Evolutionary conservation across 2,329 filamentous ascomycete genomes (phyloP).

Genomic region (Talaromyces marneffei): DNA sequence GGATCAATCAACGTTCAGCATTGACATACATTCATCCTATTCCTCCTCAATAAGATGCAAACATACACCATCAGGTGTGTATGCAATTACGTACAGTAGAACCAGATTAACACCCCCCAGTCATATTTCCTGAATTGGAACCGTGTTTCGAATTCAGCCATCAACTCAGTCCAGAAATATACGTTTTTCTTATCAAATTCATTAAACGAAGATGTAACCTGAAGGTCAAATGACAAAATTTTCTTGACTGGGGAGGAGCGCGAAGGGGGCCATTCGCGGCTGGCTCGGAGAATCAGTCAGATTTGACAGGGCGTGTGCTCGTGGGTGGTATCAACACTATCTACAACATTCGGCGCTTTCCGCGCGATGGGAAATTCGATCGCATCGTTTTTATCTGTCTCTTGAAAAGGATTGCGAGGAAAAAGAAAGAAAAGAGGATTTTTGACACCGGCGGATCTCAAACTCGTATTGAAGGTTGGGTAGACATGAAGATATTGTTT

Average conservation of each 20-base stretch:
- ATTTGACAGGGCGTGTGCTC: background rate
- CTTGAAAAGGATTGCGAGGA: background rate
- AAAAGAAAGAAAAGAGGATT: background rate
- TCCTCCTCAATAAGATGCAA: background rate
- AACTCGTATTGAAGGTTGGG: background rate
- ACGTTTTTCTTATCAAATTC: background rate
- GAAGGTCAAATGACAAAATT: background rate
- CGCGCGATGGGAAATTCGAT: background rate
- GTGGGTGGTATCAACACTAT: too few species aligned
- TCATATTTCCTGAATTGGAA: background rate
- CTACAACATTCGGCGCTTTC: background rate
- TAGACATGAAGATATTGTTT: background rate
- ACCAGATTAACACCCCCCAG: background rate
- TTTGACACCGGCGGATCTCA: background rate
- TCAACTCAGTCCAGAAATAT: background rate
- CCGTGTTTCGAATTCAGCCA: background rate
- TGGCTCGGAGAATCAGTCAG: slow-evolving; percentile 1
- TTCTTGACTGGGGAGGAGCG: background rate
- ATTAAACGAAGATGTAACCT: background rate
- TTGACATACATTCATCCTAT: background rate
- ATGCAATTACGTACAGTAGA: background rate
- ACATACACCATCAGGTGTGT: background rate
- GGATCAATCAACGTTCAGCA: background rate
- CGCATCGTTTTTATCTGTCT: background rate
- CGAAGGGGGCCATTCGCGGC: slow-evolving; percentile 4